Conservation (phyloP, 768 basidiomycete genomes). For the Panaeolus papilionaceus region DNA sequence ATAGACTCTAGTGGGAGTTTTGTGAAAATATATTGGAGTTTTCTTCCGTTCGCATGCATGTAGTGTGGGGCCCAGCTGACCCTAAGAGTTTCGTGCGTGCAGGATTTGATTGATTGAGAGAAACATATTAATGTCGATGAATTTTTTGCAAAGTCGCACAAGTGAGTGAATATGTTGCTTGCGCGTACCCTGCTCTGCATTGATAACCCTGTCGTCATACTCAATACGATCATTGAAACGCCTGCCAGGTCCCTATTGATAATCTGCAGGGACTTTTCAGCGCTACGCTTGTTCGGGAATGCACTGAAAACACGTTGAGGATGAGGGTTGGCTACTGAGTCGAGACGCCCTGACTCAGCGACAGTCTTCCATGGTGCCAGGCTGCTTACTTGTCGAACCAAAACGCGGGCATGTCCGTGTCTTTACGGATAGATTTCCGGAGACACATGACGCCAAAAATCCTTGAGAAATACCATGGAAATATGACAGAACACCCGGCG, state of each 20-base stretch:
- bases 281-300: neutral
- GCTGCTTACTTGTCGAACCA: too few species aligned
- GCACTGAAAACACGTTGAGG: neutral
- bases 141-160: neutral
- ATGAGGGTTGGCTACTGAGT: neutral
- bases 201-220: neutral
- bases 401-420: neutral
- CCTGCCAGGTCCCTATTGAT: neutral
- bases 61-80: neutral
- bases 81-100: neutral
- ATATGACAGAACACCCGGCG: too few species aligned
- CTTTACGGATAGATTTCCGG: neutral
- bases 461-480: neutral
- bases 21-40: neutral
- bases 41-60: neutral
- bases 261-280: neutral
- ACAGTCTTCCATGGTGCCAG: too few species aligned
- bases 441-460: neutral
- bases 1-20: neutral
- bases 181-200: neutral
- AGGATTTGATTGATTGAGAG: neutral
- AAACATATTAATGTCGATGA: neutral
- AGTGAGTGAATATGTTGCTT: too few species aligned
- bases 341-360: too few species aligned
- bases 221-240: neutral